Conservation (phyloP, 148 eudicot species). For the Chenopodium quinoa region DNA sequence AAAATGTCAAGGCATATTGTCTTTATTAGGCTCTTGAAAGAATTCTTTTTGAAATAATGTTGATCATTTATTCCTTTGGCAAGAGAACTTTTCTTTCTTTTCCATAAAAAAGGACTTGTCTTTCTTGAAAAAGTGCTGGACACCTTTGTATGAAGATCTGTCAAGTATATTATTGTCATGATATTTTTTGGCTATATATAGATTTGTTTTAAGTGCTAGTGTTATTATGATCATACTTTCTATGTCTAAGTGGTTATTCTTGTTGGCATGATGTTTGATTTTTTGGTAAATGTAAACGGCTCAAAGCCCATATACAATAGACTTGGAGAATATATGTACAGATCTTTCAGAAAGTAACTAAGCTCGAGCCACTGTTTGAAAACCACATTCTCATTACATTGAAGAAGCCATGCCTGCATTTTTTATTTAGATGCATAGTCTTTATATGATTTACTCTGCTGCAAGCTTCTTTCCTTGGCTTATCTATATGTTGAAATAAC, state of each 20-base stretch:
- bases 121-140: not conserved
- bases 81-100: not conserved
- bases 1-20: not conserved
- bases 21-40: not conserved
- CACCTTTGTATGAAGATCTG: not conserved
- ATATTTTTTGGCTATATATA: not conserved
- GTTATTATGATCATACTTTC: not conserved
- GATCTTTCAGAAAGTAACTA: not conserved
- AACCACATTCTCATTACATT: not conserved
- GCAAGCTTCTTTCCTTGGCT: slow-evolving; percentile 11
- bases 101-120: no score
- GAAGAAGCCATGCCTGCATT: not conserved
- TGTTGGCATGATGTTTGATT: not conserved
- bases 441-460: not conserved
- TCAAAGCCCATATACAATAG: not conserved
- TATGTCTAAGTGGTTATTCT: not conserved
- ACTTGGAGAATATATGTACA: not conserved
- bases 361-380: not conserved
- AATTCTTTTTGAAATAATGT: not conserved
- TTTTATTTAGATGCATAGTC: not conserved
- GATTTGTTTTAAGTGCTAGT: not conserved
- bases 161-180: not conserved
- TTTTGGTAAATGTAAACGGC: not conserved
- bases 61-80: slow-evolving; percentile 1
- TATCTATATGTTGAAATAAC: not conserved